A percentile compares a stretch with the other conserved stretches of the same genome.
phyloP scores from a whole-genome alignment of 2,329 filamentous ascomycete genomes.

The Alternaria angustiovoidea region DNA sequence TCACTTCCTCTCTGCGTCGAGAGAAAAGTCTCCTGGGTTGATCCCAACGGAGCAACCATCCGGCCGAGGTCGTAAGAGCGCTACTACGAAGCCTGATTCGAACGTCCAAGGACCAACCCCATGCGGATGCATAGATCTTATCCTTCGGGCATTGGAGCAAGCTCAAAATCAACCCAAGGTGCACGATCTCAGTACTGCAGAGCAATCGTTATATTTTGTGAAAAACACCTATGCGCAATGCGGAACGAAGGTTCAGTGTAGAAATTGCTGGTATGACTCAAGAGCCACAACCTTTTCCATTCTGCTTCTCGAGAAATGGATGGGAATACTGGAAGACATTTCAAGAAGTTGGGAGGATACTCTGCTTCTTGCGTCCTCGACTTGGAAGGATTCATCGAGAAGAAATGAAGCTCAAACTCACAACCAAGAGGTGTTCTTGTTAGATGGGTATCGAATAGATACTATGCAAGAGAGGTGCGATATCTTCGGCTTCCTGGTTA shows the following conservation, averaged over 20 bases:
- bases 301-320: not conserved
- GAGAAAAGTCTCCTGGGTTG: not conserved
- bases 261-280: not conserved
- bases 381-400: not conserved
- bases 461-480: not conserved
- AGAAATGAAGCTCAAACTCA: not conserved
- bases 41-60: not conserved
- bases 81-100: not conserved
- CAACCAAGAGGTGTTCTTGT: not conserved
- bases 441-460: constrained; percentile 1
- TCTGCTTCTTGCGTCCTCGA: not conserved
- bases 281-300: constrained; percentile 1
- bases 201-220: not conserved
- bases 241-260: not conserved
- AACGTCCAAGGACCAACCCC: not conserved
- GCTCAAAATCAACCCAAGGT: not conserved
- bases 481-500: not conserved
- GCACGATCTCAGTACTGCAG: not conserved
- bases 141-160: not conserved
- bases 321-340: not conserved
- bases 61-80: not conserved
- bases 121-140: not conserved
- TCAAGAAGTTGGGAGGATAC: not conserved
- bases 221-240: not conserved
- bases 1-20: not conserved